Base-by-base conservation (phyloP, 495 filamentous ascomycete species). In the Penicillium atrosanguineum region DNA sequence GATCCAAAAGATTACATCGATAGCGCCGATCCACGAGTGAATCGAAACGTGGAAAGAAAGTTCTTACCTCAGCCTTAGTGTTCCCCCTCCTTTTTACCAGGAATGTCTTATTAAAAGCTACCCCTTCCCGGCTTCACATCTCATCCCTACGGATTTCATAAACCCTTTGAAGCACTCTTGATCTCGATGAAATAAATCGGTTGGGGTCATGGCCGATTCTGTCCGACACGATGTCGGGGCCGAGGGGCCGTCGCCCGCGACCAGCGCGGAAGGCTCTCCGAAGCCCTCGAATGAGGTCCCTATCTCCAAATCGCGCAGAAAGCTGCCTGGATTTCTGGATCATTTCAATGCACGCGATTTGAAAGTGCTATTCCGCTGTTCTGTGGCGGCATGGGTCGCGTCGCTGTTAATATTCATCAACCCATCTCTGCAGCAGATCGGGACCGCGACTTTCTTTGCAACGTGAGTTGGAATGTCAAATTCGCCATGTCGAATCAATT, bases 321-420 rank as follows among this genome's bases (percentile, higher is more conserved):
- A 63, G 34, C 38, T 76, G 43, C 74, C 74, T 3, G 48, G 53
- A 21, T 74, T 63, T 53, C 59, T 76, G 19, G 66, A 76, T 47
- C 74, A 77, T 50, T 76, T 76, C 69, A 75, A 75, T 61, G 66
- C 53, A 6, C 71, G 68, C 56, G 73, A 78, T 44, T 56, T 78
- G 31, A 77, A 77, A 61, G 62, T 70, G 18, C 56, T 75, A 19
- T 73, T 77, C 48, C 72, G 74, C 28, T 78, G 74, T 39, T 69
- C 63, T 43, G 59, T 72, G 6, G 73, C 70, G 6, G 68, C 64
- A 21, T 78, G 74, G 74, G 68, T 77, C 38, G 70, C 69, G 1
- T 64, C 60, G 4, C 55, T 78, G 36, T 54, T 78, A 55, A 69
- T 77, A 11, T 67, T 76, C 28, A 78, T 78, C 44, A 45, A 34